Evolutionary conservation across 192 early-diverging fungal genomes (phyloP).

Genomic region (Dispira parvispora): DNA sequence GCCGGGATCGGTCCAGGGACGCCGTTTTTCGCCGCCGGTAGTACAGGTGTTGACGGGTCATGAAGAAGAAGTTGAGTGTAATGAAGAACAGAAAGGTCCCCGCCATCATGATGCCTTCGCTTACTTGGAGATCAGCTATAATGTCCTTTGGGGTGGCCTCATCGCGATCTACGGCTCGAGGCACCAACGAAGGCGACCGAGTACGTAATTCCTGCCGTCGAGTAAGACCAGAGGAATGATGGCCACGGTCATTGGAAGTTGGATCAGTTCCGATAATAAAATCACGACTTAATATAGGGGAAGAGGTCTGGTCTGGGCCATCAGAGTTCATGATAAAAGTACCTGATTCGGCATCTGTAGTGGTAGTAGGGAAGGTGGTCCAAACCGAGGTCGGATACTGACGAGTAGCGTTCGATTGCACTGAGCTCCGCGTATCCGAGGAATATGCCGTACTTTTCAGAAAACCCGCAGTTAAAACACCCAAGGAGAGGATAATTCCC

Average conservation of each 20-base stretch:
- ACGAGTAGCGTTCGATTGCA: not conserved
- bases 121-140: not conserved
- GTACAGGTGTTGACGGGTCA: constrained; percentile 33
- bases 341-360: too few relatives aligned
- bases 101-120: constrained; percentile 20
- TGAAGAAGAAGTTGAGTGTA: constrained; percentile 28
- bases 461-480: constrained; percentile 17
- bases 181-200: not conserved
- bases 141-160: not conserved
- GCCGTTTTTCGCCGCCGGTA: constrained; percentile 26
- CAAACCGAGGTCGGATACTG: not conserved
- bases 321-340: not conserved
- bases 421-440: not conserved
- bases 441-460: constrained; percentile 10
- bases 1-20: constrained; percentile 22
- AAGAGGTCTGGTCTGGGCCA: not conserved
- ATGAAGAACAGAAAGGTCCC: constrained; percentile 23
- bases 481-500: constrained; percentile 16
- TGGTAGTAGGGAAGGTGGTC: not conserved
- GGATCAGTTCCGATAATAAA: not conserved
- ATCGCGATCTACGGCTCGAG: not conserved
- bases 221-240: too few relatives aligned
- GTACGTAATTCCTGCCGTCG: not conserved
- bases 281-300: not conserved
- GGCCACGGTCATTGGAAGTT: not conserved